phyloP scores from a whole-genome alignment of 2,329 filamentous ascomycete genomes.

The Chaetomiaceae sp. region DNA sequence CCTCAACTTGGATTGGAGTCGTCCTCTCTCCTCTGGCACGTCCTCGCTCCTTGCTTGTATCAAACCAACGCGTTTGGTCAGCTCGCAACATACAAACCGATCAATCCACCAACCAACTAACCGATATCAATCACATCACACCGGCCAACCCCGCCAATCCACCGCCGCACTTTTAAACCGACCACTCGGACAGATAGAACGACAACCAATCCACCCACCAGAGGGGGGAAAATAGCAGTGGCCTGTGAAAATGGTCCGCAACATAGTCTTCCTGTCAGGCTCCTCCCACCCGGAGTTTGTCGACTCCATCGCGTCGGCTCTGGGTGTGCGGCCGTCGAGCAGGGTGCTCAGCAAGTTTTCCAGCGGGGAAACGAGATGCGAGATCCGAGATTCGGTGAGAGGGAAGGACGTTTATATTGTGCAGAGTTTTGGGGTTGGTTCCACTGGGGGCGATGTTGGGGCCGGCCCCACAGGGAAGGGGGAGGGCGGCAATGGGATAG shows the following conservation, averaged over 20 bases:
- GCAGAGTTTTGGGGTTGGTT: slow-evolving; percentile 56
- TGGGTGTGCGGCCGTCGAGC: slow-evolving; percentile 80
- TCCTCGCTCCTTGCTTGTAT: no score
- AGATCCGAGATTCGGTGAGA: slow-evolving; percentile 92
- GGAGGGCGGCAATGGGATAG: not conserved
- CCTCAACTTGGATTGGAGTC: not conserved
- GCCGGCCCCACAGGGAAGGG: no score
- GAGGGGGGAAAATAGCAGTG: not conserved
- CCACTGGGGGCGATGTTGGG: no score
- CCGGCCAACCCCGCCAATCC: no score
- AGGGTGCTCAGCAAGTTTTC: slow-evolving; percentile 89
- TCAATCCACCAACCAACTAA: no score
- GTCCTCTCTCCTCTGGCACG: no score
- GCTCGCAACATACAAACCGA: no score
- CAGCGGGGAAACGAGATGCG: slow-evolving; percentile 89
- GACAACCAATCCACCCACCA: no score
- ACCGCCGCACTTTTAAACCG: no score
- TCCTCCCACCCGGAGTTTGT: slow-evolving; percentile 88
- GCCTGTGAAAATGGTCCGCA: slow-evolving; percentile 77
- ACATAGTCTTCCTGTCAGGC: slow-evolving; percentile 89
- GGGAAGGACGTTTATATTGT: slow-evolving; percentile 99
- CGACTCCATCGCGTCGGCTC: slow-evolving; percentile 79
- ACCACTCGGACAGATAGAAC: no score
- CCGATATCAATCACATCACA: no score
- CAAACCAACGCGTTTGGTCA: no score